A percentile compares a stretch with the other conserved stretches of the same genome.
Evolutionary conservation across 768 basidiomycete genomes (phyloP).

Genomic region (Boletus pseudopeckii): DNA sequence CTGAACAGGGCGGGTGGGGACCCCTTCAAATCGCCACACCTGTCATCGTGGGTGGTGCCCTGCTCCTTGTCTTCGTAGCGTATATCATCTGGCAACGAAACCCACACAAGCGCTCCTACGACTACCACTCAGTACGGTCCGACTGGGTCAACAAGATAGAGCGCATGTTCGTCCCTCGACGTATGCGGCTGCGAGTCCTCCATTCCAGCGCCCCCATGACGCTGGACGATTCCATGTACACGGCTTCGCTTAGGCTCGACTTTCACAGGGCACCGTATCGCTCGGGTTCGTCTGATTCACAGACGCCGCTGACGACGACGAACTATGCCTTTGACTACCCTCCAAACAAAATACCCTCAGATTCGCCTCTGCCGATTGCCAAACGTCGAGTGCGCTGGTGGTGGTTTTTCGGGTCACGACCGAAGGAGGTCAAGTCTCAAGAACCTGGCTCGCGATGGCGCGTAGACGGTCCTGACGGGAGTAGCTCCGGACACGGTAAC

Average conservation of each 20-base stretch:
- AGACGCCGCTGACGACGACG: conserved; percentile 23
- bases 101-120: conserved; percentile 1
- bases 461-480: conserved; percentile 26
- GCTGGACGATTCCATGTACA: conserved; percentile 23
- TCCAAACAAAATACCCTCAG: background rate
- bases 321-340: conserved; percentile 10
- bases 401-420: conserved; percentile 23
- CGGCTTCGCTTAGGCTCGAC: background rate
- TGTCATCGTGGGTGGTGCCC: conserved; percentile 31
- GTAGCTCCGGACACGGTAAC: conserved; percentile 20
- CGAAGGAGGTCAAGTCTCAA: conserved; percentile 22
- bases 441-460: conserved; percentile 22
- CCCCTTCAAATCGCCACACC: conserved; percentile 35
- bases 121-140: conserved; percentile 12
- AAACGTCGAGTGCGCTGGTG: conserved; percentile 23
- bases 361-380: conserved; percentile 2
- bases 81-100: conserved; percentile 27
- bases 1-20: conserved; percentile 14
- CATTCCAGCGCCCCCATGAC: conserved; percentile 17
- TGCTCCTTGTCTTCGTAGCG: conserved; percentile 22
- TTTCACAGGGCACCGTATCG: conserved; percentile 11
- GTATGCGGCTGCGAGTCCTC: conserved; percentile 11
- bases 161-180: conserved; percentile 15
- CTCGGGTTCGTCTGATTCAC: conserved; percentile 27
- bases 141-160: conserved; percentile 14